phyloP scores from a whole-genome alignment of 78 protist genomes.

The Andalucia godoyi region DNA sequence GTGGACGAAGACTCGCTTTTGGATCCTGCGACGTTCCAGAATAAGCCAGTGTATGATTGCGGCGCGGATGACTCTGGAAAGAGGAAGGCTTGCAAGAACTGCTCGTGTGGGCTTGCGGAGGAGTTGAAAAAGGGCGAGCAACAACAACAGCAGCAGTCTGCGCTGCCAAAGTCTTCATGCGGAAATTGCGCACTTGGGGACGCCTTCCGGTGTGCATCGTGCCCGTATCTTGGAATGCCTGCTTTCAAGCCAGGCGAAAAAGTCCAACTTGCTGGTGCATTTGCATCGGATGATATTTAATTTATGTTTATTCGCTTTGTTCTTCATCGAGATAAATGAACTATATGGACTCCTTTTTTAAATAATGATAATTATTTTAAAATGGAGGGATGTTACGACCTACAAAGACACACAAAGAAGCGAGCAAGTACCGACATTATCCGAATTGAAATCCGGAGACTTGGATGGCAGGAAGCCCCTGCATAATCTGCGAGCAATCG shows the following conservation, averaged over 20 bases:
- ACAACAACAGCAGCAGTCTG: background rate
- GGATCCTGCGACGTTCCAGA: too few species aligned
- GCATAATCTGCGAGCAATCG: background rate
- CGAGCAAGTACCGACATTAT: too few species aligned
- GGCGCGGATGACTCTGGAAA: background rate
- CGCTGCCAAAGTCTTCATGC: background rate
- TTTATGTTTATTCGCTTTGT: too few species aligned
- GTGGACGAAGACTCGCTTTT: too few species aligned
- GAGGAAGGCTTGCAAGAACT: conserved; percentile 46
- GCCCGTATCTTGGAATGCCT: conserved; percentile 68
- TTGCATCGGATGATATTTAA: background rate
- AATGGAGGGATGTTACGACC: too few species aligned
- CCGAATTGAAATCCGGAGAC: background rate
- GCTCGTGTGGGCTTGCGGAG: conserved; percentile 36
- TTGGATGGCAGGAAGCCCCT: background rate
- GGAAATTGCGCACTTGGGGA: conserved; percentile 54
- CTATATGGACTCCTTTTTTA: too few species aligned
- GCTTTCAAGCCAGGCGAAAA: conserved; percentile 47
- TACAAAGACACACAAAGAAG: too few species aligned
- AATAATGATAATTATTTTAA: too few species aligned
- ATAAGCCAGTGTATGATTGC: too few species aligned
- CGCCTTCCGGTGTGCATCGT: conserved; percentile 61
- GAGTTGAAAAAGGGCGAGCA: background rate
- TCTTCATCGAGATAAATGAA: too few species aligned
- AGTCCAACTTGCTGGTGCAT: conserved; percentile 18